phyloP scores from a whole-genome alignment of 345 rosid species.

The Populus davidiana region DNA sequence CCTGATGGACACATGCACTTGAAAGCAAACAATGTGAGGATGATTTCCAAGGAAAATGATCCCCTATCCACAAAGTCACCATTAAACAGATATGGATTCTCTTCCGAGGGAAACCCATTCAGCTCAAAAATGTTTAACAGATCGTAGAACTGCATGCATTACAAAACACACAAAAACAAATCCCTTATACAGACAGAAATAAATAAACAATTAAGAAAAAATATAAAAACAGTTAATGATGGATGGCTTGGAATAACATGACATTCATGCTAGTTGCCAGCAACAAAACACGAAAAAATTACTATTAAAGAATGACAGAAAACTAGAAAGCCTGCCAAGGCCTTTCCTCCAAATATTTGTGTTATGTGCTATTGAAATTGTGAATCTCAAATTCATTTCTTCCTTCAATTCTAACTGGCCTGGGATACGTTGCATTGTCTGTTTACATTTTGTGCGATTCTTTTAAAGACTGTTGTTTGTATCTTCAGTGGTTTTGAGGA shows the following conservation, averaged over 20 bases:
- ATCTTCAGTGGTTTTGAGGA: too few relatives aligned
- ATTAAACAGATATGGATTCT: constrained; percentile 91
- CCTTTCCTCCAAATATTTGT: too few relatives aligned
- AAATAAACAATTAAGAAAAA: neutral
- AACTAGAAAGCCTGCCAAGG: neutral
- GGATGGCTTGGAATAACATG: neutral
- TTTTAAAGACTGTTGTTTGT: too few relatives aligned
- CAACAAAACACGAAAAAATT: neutral
- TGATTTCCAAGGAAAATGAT: constrained; percentile 89
- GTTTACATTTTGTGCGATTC: too few relatives aligned
- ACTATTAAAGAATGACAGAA: neutral
- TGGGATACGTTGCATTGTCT: too few relatives aligned
- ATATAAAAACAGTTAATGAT: constrained; percentile 1
- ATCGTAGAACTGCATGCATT: constrained; percentile 81
- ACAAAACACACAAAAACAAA: constrained; percentile 7
- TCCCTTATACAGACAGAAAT: neutral
- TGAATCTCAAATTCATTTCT: too few relatives aligned
- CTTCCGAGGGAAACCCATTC: constrained; percentile 95
- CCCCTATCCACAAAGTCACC: constrained; percentile 99
- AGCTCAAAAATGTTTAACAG: constrained; percentile 88
- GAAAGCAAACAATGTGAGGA: constrained; percentile 89
- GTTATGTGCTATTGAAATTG: too few relatives aligned
- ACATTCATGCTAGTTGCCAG: neutral
- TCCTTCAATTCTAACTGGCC: too few relatives aligned
- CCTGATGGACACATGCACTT: constrained; percentile 96